These are phyloP conservation scores for Simplicillium aogashimaense DNA, from an alignment of 2,329 filamentous ascomycete species.

Conservation along the genomic window DNA sequence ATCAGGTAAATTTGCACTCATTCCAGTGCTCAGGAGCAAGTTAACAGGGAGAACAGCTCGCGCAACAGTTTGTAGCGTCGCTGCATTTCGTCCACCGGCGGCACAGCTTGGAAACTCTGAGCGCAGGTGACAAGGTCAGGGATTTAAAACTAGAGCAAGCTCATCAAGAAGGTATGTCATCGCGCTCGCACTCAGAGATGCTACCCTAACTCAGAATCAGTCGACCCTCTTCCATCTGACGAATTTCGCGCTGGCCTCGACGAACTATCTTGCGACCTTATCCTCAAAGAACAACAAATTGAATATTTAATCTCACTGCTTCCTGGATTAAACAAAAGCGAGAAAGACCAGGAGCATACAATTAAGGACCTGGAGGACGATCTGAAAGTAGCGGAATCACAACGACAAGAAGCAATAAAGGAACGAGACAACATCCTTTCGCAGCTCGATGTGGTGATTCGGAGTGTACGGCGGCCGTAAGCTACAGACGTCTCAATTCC, in stretches of 20 bases:
- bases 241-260: slow-evolving; percentile 58
- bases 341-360: slow-evolving; percentile 62
- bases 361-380: slow-evolving; percentile 58
- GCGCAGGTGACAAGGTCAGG: slow-evolving; percentile 47
- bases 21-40: not conserved
- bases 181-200: not conserved
- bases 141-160: slow-evolving; percentile 45
- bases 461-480: slow-evolving; percentile 49
- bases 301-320: slow-evolving; percentile 66
- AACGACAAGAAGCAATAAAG: slow-evolving; percentile 51
- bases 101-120: slow-evolving; percentile 54
- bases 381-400: slow-evolving; percentile 50
- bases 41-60: slow-evolving; percentile 35
- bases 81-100: slow-evolving; percentile 58
- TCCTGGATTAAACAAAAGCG: slow-evolving; percentile 69
- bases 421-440: slow-evolving; percentile 53
- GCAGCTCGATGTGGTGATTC: slow-evolving; percentile 51
- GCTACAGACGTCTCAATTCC: not conserved
- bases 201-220: slow-evolving; percentile 22
- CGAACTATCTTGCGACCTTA: slow-evolving; percentile 66
- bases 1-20: slow-evolving; percentile 47
- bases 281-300: slow-evolving; percentile 75
- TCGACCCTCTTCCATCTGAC: slow-evolving; percentile 51
- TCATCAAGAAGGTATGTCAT: slow-evolving; percentile 36
- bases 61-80: slow-evolving; percentile 58